phyloP scores from a whole-genome alignment of 805 yeast genomes.

The Hanseniaspora mollemarum region DNA sequence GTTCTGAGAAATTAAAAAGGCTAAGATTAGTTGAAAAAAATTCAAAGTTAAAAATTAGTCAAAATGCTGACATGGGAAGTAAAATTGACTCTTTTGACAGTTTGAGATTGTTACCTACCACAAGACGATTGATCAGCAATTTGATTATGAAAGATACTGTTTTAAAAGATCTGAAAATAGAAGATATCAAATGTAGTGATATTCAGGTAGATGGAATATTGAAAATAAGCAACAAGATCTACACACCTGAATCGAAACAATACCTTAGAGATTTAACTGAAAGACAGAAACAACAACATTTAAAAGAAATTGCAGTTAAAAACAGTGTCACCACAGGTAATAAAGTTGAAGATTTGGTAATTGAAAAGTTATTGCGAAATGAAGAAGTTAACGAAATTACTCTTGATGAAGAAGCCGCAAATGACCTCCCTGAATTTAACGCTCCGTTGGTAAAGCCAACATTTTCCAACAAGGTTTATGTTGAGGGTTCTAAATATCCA shows the following conservation, averaged over 20 bases:
- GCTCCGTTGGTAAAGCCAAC: background rate
- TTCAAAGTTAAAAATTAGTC: background rate
- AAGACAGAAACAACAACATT: conserved; percentile 1
- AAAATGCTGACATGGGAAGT: conserved; percentile 25
- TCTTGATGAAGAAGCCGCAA: background rate
- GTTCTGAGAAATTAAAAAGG: conserved; percentile 21
- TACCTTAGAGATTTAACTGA: background rate
- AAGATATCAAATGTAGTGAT: conserved; percentile 48
- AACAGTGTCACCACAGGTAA: background rate
- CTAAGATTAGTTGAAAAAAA: background rate
- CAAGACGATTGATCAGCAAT: conserved; percentile 47
- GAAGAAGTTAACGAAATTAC: background rate
- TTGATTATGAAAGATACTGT: conserved; percentile 43
- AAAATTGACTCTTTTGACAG: conserved; percentile 56
- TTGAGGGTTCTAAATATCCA: background rate
- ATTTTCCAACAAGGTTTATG: background rate
- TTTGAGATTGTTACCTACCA: conserved; percentile 53
- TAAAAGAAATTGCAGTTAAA: background rate
- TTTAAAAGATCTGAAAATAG: conserved; percentile 22
- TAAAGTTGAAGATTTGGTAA: background rate
- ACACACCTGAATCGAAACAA: conserved; percentile 13
- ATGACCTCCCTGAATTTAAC: background rate
- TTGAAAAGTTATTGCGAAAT: background rate
- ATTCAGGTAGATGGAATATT: conserved; percentile 66
- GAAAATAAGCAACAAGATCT: conserved; percentile 36